Percentiles rank a stretch among this genome's conserved stretches.
Conservation (phyloP, 768 basidiomycete genomes). For the Tylopilus sp. region DNA sequence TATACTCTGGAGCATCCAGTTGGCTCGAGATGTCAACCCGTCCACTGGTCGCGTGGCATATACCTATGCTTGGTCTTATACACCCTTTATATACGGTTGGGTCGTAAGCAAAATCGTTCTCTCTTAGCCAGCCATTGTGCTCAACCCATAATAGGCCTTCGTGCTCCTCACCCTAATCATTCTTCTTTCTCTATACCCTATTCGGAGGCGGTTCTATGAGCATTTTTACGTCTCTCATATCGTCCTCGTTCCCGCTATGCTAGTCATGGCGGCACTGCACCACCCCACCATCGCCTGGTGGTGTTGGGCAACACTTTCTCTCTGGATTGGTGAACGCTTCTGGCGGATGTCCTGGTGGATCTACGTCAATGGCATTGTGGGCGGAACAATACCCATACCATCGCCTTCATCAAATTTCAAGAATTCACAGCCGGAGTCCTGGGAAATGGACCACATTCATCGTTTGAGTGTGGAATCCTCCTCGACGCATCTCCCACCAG, state of each 20-base stretch:
- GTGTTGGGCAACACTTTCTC: slow-evolving; percentile 57
- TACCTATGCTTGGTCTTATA: slow-evolving; percentile 53
- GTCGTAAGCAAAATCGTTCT: slow-evolving; percentile 35
- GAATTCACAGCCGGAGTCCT: slow-evolving; percentile 9
- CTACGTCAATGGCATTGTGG: slow-evolving; percentile 54
- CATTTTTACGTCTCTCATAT: slow-evolving; percentile 66
- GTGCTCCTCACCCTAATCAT: slow-evolving; percentile 50
- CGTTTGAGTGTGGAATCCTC: slow-evolving; percentile 4
- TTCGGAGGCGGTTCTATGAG: slow-evolving; percentile 57
- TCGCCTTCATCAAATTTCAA: not conserved
- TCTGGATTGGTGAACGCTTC: slow-evolving; percentile 64
- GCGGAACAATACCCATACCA: slow-evolving; percentile 13
- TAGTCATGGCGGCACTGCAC: slow-evolving; percentile 61
- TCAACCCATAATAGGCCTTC: slow-evolving; percentile 45
- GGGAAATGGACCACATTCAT: slow-evolving; percentile 26
- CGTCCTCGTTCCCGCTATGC: slow-evolving; percentile 56
- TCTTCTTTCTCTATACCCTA: slow-evolving; percentile 44
- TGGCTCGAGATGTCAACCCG: slow-evolving; percentile 46
- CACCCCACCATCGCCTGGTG: slow-evolving; percentile 65
- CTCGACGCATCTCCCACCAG: not conserved
- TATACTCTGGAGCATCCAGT: slow-evolving; percentile 65
- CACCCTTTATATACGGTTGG: slow-evolving; percentile 63
- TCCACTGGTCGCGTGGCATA: slow-evolving; percentile 42
- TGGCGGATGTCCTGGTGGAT: slow-evolving; percentile 56
- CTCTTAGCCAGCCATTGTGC: not conserved